Evolutionary conservation across 345 rosid genomes (phyloP).

Genomic region (Lumnitzera racemosa): DNA sequence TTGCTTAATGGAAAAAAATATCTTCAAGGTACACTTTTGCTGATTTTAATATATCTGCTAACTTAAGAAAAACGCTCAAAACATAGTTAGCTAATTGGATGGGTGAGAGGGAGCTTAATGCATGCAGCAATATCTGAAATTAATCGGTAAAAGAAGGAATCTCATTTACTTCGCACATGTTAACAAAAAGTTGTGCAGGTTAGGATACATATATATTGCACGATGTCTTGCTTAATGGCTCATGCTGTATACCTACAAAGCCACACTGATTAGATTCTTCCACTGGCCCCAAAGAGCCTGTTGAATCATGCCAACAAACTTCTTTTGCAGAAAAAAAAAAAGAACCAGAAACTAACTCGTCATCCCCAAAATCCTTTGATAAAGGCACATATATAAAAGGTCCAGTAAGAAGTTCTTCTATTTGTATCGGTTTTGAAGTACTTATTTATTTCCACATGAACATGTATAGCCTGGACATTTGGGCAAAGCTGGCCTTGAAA

Average conservation of each 20-base stretch:
- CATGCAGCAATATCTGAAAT: slow-evolving; percentile 54
- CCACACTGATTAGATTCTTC: slow-evolving; percentile 28
- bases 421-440: slow-evolving; percentile 36
- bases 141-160: slow-evolving; percentile 52
- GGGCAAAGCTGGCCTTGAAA: slow-evolving; percentile 41
- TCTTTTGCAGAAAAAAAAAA: slow-evolving; percentile 50
- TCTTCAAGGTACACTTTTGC: slow-evolving; percentile 47
- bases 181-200: slow-evolving; percentile 79
- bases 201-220: slow-evolving; percentile 53
- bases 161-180: slow-evolving; percentile 59
- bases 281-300: slow-evolving; percentile 43
- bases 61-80: slow-evolving; percentile 57
- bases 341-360: slow-evolving; percentile 45
- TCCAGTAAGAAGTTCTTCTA: slow-evolving; percentile 36
- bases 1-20: slow-evolving; percentile 39
- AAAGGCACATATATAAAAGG: slow-evolving; percentile 70
- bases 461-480: slow-evolving; percentile 64
- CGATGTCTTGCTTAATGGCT: slow-evolving; percentile 44
- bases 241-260: slow-evolving; percentile 17
- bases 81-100: slow-evolving; percentile 60
- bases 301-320: slow-evolving; percentile 76
- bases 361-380: slow-evolving; percentile 29
- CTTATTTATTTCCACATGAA: slow-evolving; percentile 64
- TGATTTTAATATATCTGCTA: slow-evolving; percentile 62
- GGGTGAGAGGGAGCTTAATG: slow-evolving; percentile 51